phyloP scores from a whole-genome alignment of 202 grass and related monocot species.

The Sporobolus alterniflorus region DNA sequence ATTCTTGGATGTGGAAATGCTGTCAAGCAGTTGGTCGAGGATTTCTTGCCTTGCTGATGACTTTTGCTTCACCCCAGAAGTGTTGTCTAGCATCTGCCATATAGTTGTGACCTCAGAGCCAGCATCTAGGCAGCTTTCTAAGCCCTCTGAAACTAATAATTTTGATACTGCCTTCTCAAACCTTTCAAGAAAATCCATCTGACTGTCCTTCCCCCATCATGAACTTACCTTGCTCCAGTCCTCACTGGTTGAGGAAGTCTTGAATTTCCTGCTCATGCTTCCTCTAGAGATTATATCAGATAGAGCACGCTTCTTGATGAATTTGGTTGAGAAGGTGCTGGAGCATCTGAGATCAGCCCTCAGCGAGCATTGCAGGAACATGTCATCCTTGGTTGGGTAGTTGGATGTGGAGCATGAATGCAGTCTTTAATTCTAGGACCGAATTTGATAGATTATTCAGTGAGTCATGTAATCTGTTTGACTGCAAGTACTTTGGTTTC shows the following conservation, averaged over 20 bases:
- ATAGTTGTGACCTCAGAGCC: conserved; percentile 80
- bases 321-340: conserved; percentile 87
- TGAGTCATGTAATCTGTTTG: conserved; percentile 54
- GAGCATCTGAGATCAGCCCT: conserved; percentile 81
- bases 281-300: conserved; percentile 64
- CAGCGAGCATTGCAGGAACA: conserved; percentile 56
- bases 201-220: conserved; percentile 58
- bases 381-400: conserved; percentile 48
- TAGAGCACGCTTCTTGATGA: conserved; percentile 59
- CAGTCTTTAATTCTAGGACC: conserved; percentile 57
- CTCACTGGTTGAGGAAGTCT: conserved; percentile 62
- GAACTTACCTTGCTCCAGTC: conserved; percentile 79
- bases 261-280: conserved; percentile 83
- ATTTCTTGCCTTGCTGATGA: conserved; percentile 72
- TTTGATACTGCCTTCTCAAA: conserved; percentile 85
- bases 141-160: conserved; percentile 59
- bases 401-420: conserved; percentile 38
- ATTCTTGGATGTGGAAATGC: conserved; percentile 83
- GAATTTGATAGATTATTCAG: conserved; percentile 51
- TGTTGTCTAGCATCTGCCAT: conserved; percentile 77
- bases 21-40: conserved; percentile 82
- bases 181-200: conserved; percentile 73
- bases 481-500: conserved; percentile 45
- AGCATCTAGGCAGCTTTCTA: conserved; percentile 61
- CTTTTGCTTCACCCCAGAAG: conserved; percentile 58